phyloP scores from a whole-genome alignment of 164 flowering plant species.

The Annona cherimola region DNA sequence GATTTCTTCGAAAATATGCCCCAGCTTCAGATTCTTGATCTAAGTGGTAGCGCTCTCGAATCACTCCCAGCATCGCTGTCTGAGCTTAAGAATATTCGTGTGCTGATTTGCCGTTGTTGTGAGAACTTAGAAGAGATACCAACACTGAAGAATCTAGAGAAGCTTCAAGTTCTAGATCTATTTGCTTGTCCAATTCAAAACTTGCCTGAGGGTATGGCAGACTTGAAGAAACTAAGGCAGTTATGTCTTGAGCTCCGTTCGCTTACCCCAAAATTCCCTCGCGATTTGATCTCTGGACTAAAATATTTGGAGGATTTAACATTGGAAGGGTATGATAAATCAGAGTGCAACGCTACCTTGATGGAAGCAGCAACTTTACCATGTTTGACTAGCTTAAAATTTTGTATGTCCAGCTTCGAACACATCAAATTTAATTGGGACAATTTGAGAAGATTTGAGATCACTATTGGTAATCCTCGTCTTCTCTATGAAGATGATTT shows the following conservation, averaged over 20 bases:
- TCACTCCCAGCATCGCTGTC: background rate
- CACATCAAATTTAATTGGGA: no score
- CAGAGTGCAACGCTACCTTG: no score
- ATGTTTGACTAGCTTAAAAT: no score
- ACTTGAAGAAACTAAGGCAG: no score
- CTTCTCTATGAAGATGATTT: no score
- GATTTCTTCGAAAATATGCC: background rate
- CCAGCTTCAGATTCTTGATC: background rate
- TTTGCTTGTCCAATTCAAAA: background rate
- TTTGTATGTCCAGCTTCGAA: no score
- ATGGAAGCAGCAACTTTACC: no score
- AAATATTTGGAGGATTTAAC: background rate
- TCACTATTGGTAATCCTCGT: no score
- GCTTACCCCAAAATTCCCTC: background rate
- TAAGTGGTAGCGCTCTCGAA: background rate
- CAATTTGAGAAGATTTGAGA: no score
- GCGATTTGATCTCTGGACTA: background rate
- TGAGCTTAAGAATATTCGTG: background rate
- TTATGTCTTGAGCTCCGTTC: no score
- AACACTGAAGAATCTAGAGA: background rate
- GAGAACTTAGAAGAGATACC: background rate
- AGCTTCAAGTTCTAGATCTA: background rate
- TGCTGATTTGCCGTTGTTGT: background rate
- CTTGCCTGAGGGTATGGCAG: background rate
- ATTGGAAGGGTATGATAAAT: no score